Evolutionary conservation across 1,284 basidiomycete species (phyloP), one percentile per base, ranked within the genome.

Genomic region (Fomes fomentarius): DNA sequence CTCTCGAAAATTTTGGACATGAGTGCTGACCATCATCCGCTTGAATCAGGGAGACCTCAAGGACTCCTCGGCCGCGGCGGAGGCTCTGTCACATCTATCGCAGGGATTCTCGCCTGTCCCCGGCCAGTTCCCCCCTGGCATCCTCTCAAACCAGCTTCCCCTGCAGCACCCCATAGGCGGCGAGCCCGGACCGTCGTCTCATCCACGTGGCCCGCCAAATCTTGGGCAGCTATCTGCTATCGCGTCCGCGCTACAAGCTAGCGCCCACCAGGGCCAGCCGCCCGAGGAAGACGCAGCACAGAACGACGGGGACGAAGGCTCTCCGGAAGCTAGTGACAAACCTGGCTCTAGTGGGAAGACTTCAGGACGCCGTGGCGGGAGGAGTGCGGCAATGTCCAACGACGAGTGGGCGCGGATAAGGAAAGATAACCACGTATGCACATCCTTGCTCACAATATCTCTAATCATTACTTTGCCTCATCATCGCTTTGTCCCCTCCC

Each of bases 391-490:
- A 64, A 76, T 44, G 73, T 72, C 43, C 71, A 78, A 50, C 52
- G 89, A 91, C 57, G 92, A 93, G 66, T 94, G 91, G 90, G 83
- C 82, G 31, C 77, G 89, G 51, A 84, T 89, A 67, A 76, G 92
- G 59, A 94, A 93, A 65, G 91, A 93, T 65, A 94, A 93, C 61
- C 92, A 94, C 70, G 91, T 91, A 64, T 42, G 81, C 73, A 38
- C 42, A 12, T 15, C 14, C 34, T 22, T 39, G 11, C 25, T 49
- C 45, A 45, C 19, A 21, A 24, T 28, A 44, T 24, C 17, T 2
- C 30, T 34, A 14, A 21, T 14, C 17, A 33, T 39, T 33, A 21
- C 17, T 25, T 35, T 15, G 7, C 6, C 9, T 35, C 31, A 19
- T n/a, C 34, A 39, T 14, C 50, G 11, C n/a, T 46, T 49, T 63